Evolutionary conservation across 495 filamentous ascomycete genomes (phyloP).

Genomic region (Hypoxylon crocopeplum): DNA sequence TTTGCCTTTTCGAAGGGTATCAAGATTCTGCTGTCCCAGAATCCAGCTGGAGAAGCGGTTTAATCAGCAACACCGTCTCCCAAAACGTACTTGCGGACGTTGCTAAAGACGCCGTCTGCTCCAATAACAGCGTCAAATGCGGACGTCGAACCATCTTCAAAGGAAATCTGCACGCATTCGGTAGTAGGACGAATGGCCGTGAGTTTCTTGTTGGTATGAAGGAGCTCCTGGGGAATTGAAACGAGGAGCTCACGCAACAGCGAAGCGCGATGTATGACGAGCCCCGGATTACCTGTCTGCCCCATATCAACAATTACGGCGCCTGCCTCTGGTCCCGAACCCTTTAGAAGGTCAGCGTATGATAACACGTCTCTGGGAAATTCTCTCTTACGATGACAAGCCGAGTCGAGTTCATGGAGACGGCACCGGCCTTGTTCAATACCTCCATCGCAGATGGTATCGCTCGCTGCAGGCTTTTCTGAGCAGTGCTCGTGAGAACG

Average conservation of each 20-base stretch:
- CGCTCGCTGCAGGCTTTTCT: not conserved
- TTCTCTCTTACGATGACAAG: slow-evolving; percentile 2
- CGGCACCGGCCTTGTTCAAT: slow-evolving; percentile 10
- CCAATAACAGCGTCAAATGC: slow-evolving; percentile 22
- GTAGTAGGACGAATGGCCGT: not conserved
- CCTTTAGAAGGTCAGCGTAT: not conserved
- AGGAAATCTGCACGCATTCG: too few relatives aligned
- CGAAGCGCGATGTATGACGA: slow-evolving; percentile 13
- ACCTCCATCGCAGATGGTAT: not conserved
- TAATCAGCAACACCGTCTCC: not conserved
- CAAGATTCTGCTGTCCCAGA: slow-evolving; percentile 9
- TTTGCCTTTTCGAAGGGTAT: slow-evolving; percentile 7
- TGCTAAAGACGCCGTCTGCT: slow-evolving; percentile 22
- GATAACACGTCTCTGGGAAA: not conserved
- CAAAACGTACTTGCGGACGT: slow-evolving; percentile 9
- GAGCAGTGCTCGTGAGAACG: slow-evolving; percentile 20
- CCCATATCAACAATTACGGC: not conserved
- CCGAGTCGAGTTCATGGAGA: slow-evolving; percentile 4
- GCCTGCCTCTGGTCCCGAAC: slow-evolving; percentile 17
- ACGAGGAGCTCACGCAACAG: slow-evolving; percentile 16
- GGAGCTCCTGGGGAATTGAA: not conserved
- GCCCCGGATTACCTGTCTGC: not conserved
- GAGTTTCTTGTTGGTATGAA: slow-evolving; percentile 15
- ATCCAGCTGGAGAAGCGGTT: slow-evolving; percentile 1
- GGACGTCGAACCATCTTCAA: too few relatives aligned